Conservation (phyloP, 2,329 filamentous ascomycete genomes). For the Decorospora gaudefroyi region DNA sequence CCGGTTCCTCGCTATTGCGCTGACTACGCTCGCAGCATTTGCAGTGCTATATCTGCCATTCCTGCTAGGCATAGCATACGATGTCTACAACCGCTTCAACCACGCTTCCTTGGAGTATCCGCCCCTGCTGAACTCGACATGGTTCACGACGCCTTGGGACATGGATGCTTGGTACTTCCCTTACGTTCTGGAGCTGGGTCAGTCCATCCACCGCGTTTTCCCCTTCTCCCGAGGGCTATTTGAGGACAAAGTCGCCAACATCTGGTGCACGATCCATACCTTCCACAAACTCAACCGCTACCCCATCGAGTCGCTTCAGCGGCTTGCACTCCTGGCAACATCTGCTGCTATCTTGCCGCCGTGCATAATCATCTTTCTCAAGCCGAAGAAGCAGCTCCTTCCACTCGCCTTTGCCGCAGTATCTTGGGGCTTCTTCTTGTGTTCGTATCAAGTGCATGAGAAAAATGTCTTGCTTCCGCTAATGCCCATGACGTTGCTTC, state of each 20-base stretch:
- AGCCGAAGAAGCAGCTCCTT: conserved; percentile 75
- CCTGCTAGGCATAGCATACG: conserved; percentile 70
- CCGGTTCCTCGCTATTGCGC: conserved; percentile 74
- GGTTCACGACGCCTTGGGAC: conserved; percentile 55
- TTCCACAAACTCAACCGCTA: conserved; percentile 83
- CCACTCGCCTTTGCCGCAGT: conserved; percentile 80
- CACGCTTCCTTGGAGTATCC: conserved; percentile 35
- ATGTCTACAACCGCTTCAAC: conserved; percentile 67
- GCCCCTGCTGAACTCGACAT: conserved; percentile 8
- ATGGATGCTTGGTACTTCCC: conserved; percentile 73
- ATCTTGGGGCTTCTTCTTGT: conserved; percentile 96
- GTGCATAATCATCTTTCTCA: conserved; percentile 76
- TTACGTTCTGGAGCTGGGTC: conserved; percentile 74
- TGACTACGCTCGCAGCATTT: conserved; percentile 75
- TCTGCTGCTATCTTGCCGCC: conserved; percentile 76
- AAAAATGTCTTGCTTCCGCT: conserved; percentile 93
- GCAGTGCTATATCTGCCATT: conserved; percentile 75
- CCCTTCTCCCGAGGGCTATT: conserved; percentile 95
- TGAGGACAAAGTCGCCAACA: conserved; percentile 98
- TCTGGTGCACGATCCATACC: conserved; percentile 93
- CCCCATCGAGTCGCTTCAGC: conserved; percentile 71
- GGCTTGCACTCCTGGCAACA: conserved; percentile 74
- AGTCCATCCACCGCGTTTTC: conserved; percentile 90
- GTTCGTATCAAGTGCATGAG: conserved; percentile 97
- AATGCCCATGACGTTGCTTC: conserved; percentile 87